A percentile compares a stretch with the other conserved stretches of the same genome.
Evolutionary conservation across 2,329 filamentous ascomycete genomes (phyloP).

Genomic region (Triangularia setosa): DNA sequence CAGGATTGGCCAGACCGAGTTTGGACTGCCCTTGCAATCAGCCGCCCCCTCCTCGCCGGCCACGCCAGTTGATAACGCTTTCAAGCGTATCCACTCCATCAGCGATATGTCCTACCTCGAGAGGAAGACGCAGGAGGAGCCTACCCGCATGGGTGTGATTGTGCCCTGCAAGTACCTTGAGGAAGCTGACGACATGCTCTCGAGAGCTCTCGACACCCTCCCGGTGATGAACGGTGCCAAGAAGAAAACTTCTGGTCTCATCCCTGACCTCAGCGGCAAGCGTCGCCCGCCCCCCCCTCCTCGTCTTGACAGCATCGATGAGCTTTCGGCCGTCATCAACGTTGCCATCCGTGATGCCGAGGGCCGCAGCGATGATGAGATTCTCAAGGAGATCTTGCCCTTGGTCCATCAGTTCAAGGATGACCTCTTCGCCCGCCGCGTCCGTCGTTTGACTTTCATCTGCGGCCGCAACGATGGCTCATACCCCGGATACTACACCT

Average conservation of each 20-base stretch:
- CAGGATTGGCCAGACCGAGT: conserved; percentile 89
- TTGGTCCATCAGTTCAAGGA: conserved; percentile 78
- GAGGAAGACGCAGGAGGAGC: conserved; percentile 69
- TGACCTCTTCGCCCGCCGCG: conserved; percentile 73
- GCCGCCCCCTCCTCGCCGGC: conserved; percentile 80
- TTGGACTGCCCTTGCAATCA: conserved; percentile 74
- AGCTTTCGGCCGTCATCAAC: conserved; percentile 89
- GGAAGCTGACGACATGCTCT: conserved; percentile 82
- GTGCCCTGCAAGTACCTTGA: conserved; percentile 91
- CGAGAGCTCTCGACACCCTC: conserved; percentile 80
- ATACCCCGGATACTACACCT: conserved; percentile 96
- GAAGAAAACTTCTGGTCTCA: conserved; percentile 55
- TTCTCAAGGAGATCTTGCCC: conserved; percentile 67
- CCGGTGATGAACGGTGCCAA: conserved; percentile 51
- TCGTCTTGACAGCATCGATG: conserved; percentile 61
- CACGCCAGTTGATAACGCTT: conserved; percentile 62
- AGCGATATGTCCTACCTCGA: conserved; percentile 92
- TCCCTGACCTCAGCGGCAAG: conserved; percentile 71
- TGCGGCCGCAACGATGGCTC: conserved; percentile 91
- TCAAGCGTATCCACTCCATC: conserved; percentile 88
- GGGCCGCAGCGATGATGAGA: conserved; percentile 75
- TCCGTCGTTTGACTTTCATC: conserved; percentile 92
- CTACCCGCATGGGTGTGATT: conserved; percentile 86
- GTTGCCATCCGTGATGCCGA: conserved; percentile 88
- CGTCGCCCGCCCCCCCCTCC: conserved; percentile 54